Evolutionary conservation across 139 green algal species (phyloP), one percentile per base, ranked within the genome.

Genomic region (Tetradesmus obliquus): DNA sequence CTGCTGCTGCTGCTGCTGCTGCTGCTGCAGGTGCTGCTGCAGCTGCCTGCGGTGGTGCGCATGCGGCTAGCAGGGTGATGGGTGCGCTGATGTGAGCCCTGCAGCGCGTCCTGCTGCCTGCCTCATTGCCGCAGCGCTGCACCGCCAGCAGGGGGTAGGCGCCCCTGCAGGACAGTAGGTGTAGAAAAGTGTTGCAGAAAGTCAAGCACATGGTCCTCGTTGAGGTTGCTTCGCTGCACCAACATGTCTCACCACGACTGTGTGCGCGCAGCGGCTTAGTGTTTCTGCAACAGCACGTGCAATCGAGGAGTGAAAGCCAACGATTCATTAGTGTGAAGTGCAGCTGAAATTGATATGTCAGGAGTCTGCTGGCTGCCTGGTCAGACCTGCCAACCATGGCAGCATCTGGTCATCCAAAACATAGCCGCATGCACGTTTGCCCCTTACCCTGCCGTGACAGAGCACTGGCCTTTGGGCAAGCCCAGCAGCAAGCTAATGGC

Each of bases 101-200:
- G 85, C 85, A 89, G 32, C 85, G 85, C 15, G 85, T 82, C 45
- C 72, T 81, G 66, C 20, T 45, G 22, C 85, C 85, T 51, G 85
- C 85, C 24, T 89, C 85, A 62, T 89, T 89, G 55, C 15, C 62
- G 72, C 85, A 89, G 62, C 85, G 85, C 45, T 89, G 62, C 15
- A 89, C 62, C 51, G 45, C 45, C 66, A 82, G n/a, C 54, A 82
- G 53, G 3, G 24, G 45, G 17, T 55, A 82, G 24, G 57, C 55
- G 53, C 58, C 20, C 62, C 71, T 22, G 17, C 85, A 76, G 66
- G 54, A 87, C 79, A 81, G 72, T 17, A 85, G 60, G 15, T 58
- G 45, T 13, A 58, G 80, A 45, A 45, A 45, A 45, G 32, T 45
- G 32, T 45, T 45, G 32, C 32, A 45, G 32, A 45, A 45, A 45